Base-by-base conservation (phyloP, 2,329 filamentous ascomycete genomes). In the Diaporthe humulicola region DNA sequence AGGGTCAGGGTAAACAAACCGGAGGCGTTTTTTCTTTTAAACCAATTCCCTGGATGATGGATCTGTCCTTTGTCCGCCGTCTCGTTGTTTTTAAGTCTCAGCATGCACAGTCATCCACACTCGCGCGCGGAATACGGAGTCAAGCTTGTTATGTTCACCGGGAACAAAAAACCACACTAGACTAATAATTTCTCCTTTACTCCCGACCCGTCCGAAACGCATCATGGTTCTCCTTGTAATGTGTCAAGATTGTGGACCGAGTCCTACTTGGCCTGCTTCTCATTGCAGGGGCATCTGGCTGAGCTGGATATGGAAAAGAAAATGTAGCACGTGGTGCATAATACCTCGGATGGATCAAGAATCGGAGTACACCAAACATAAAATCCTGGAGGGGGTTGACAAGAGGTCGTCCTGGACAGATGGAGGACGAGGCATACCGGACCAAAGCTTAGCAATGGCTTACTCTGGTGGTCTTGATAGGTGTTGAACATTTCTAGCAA, bases 181-280 rank as follows among this genome's bases (percentile, higher is more conserved):
- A 86, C 83, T 86, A 86, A 86, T 86, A 85, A 79, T 81, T 81
- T 82, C 79, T 80, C 79, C 81, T 81, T 80, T 81, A 77, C 79
- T 45, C 40, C 69, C 56, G 54, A 72, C 58, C 69, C 28, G 67
- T 72, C 64, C 45, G 57, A 66, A 58, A 36, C 57, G 30, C 30
- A 58, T 38, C 40, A 61, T 60, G 71, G 45, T n/a, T 71, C 45
- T 57, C 33, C 33, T 42, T 71, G 28, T 71, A 56, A 76, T 71
- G 33, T 73, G 71, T 64, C 38, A 74, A 48, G 58, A 60, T 54
- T 40, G 64, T 19, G 33, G 64, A 54, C 45, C 8, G 64, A 40
- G 25, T 72, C 60, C 40, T 69, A 17, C 52, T 58, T 42, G 70
- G 42, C 50, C 70, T 64, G 45, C 70, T 72, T 54, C 70, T 61